Evolutionary conservation across 495 filamentous ascomycete species (phyloP).

Genomic region (Mytilinidion resinicola): DNA sequence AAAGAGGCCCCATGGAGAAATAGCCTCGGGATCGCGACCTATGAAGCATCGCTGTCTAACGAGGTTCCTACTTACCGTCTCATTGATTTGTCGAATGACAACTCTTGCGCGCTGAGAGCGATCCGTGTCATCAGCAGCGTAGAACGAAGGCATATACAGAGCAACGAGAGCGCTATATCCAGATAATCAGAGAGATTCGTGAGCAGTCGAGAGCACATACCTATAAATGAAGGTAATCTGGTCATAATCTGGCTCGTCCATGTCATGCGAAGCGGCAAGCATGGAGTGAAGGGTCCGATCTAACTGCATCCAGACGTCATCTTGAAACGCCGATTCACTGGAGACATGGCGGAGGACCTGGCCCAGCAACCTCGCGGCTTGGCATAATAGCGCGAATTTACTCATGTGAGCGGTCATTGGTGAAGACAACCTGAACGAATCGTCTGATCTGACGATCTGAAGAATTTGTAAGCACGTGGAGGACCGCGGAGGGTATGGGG

Average conservation of each 20-base stretch:
- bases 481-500: neutral
- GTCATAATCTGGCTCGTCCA: constrained; percentile 6
- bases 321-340: neutral
- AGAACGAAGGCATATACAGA: constrained; percentile 26
- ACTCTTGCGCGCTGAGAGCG: constrained; percentile 23
- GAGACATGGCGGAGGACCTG: constrained; percentile 11
- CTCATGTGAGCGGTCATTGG: constrained; percentile 18
- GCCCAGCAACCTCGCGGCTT: constrained; percentile 16
- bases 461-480: neutral
- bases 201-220: neutral
- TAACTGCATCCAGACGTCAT: constrained; percentile 23
- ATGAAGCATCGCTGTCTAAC: constrained; percentile 27
- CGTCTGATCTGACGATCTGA: constrained; percentile 8
- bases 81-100: constrained; percentile 21
- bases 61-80: constrained; percentile 22
- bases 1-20: constrained; percentile 31
- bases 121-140: constrained; percentile 10
- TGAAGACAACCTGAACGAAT: constrained; percentile 6
- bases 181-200: neutral
- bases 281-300: constrained; percentile 37
- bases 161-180: constrained; percentile 3
- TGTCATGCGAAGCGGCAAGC: constrained; percentile 21
- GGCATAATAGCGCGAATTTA: constrained; percentile 14
- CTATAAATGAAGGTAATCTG: constrained; percentile 16
- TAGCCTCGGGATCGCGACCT: constrained; percentile 28